These are phyloP conservation scores for Cytospora leucostoma DNA, from an alignment of 2,329 filamentous ascomycete genomes.

Conservation along the genomic window DNA sequence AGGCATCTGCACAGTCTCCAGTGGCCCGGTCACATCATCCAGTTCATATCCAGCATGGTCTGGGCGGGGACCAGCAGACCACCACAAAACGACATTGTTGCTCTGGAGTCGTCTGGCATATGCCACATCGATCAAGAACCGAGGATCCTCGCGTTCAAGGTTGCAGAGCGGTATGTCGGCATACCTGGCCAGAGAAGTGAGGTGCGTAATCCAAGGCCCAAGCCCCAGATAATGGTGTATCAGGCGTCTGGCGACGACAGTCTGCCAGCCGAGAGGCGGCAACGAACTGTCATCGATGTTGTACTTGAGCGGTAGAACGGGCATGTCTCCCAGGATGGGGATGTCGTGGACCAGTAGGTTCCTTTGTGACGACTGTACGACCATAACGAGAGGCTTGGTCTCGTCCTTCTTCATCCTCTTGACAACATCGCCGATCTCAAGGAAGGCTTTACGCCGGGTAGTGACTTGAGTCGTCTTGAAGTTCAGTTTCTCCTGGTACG, in stretches of 20 bases:
- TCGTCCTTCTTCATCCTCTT: conserved; percentile 92
- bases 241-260: conserved; percentile 80
- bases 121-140: conserved; percentile 92
- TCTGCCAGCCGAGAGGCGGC: conserved; percentile 91
- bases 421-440: conserved; percentile 84
- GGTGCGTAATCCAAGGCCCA: conserved; percentile 87
- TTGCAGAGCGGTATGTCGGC: conserved; percentile 96
- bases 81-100: conserved; percentile 95
- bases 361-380: conserved; percentile 87
- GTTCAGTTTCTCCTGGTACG: conserved; percentile 81
- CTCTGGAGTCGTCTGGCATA: conserved; percentile 88
- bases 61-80: conserved; percentile 82
- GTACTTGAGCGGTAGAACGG: conserved; percentile 76
- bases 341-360: conserved; percentile 82
- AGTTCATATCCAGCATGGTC: conserved; percentile 96
- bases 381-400: conserved; percentile 74
- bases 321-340: conserved; percentile 79
- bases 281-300: conserved; percentile 84
- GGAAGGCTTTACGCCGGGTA: conserved; percentile 82
- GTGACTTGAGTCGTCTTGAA: conserved; percentile 89
- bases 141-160: conserved; percentile 88
- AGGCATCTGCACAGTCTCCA: conserved; percentile 90
- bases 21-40: conserved; percentile 79
- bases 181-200: conserved; percentile 85
- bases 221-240: conserved; percentile 89